Evolutionary conservation across 345 rosid species (phyloP), one percentile per base, ranked within the genome.

Genomic region (Lepidium africanum): DNA sequence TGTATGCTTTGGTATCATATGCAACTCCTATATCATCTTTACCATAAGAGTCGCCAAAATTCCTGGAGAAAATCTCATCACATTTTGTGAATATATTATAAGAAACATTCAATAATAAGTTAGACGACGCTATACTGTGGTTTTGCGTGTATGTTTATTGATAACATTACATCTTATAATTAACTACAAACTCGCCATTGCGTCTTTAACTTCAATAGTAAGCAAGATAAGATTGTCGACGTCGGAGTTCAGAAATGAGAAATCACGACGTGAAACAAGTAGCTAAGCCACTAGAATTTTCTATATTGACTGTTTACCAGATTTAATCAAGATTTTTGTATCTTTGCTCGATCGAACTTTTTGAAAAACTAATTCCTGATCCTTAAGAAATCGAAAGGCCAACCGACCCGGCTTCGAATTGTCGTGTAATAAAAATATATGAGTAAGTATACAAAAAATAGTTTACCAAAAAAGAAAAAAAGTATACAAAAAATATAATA

Each of bases 381-480:
- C 65, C 54, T 62, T 68, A 75, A 68, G 53, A 75, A 68, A 68
- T 61, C 70, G 78, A 75, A 75, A 74, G 48, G 78, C 38, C 78
- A 68, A 67, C 45, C 64, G 21, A 30, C 72, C 69, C 9, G 21
- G 47, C 47, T 55, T 37, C 65, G 21, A 54, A 68, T 68, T 68
- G 74, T 69, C 78, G 78, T 54, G 58, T 67, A 53, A 59, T 72
- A 59, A 23, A 40, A 40, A 55, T 40, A 42, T 5, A 40, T 11
- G 33, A 25, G 27, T 25, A 4, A 36, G 7, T 10, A 16, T 7
- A 45, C 9, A 11, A 7, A 7, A 43, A 36, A 39, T 42, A 51
- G 0, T n/a, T n/a, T n/a, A n/a, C n/a, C n/a, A n/a, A n/a, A n/a
- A n/a, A n/a, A n/a, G n/a, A n/a, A n/a, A n/a, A n/a, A n/a, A 4